These are phyloP conservation scores for Oehlia diaphana DNA, from an alignment of 192 early-diverging fungal species.

Conservation along the genomic window DNA sequence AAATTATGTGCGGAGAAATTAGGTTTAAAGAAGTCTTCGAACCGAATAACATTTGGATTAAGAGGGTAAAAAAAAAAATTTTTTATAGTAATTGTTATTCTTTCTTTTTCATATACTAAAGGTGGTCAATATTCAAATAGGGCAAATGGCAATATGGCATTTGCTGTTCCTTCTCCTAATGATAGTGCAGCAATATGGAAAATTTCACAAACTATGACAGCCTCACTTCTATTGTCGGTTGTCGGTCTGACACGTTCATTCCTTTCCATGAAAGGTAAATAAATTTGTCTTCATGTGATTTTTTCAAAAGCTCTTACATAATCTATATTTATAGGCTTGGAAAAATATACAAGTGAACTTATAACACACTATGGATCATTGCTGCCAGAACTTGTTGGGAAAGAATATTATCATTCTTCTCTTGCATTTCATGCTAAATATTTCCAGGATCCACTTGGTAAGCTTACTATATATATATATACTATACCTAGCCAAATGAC, in stretches of 20 bases:
- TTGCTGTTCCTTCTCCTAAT: slow-evolving; percentile 48
- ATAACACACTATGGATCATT: slow-evolving; percentile 52
- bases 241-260: slow-evolving; percentile 55
- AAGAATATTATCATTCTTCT: slow-evolving; percentile 57
- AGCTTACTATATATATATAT: too few species aligned
- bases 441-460: slow-evolving; percentile 83
- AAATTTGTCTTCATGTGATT: background rate
- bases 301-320: background rate
- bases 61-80: slow-evolving; percentile 45
- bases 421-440: slow-evolving; percentile 75
- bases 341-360: slow-evolving; percentile 44
- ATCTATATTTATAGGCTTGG: slow-evolving; percentile 39
- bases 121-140: slow-evolving; percentile 33
- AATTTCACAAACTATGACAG: slow-evolving; percentile 65
- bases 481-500: background rate
- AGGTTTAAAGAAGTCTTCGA: slow-evolving; percentile 26
- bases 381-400: slow-evolving; percentile 50
- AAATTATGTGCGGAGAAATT: slow-evolving; percentile 39
- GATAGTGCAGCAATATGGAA: slow-evolving; percentile 49
- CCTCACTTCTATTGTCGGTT: slow-evolving; percentile 65
- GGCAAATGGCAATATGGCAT: slow-evolving; percentile 65
- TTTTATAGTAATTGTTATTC: background rate
- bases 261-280: slow-evolving; percentile 47
- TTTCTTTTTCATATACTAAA: background rate
- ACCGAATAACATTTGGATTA: slow-evolving; percentile 47